These are phyloP conservation scores for Colletotrichum neosansevieriae DNA, from an alignment of 2,329 filamentous ascomycete genomes.

Conservation along the genomic window DNA sequence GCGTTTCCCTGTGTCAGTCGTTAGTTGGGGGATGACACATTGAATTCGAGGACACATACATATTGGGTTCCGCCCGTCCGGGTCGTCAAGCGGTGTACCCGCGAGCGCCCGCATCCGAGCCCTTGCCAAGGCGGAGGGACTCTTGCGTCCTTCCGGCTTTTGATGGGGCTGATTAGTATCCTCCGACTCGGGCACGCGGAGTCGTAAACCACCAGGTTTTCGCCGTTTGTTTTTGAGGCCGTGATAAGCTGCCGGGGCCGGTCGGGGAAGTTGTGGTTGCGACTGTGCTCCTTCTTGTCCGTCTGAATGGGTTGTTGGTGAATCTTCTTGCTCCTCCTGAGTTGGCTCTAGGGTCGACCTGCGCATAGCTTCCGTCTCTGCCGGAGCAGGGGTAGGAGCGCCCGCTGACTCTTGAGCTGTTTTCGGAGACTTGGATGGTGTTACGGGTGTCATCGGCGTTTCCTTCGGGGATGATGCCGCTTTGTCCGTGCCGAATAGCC, in stretches of 20 bases:
- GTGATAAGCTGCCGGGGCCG: constrained; percentile 10
- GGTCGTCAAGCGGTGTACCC: constrained; percentile 57
- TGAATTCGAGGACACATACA: constrained; percentile 49
- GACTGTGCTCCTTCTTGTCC: not conserved
- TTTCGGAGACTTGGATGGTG: constrained; percentile 30
- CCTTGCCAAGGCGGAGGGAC: constrained; percentile 58
- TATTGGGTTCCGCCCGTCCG: constrained; percentile 53
- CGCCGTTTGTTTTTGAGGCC: constrained; percentile 27
- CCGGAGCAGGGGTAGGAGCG: constrained; percentile 7
- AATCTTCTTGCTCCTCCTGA: constrained; percentile 39
- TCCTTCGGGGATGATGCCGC: constrained; percentile 25
- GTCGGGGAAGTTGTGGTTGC: constrained; percentile 16
- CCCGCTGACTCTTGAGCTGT: constrained; percentile 9
- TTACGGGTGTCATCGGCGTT: constrained; percentile 36
- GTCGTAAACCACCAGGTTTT: constrained; percentile 29
- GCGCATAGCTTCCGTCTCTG: constrained; percentile 21
- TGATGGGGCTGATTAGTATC: constrained; percentile 16
- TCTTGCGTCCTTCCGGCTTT: constrained; percentile 49
- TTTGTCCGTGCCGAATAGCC: constrained; percentile 47
- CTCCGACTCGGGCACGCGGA: constrained; percentile 24
- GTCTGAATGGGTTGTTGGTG: constrained; percentile 20
- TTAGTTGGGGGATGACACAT: not conserved
- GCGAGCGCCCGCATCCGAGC: constrained; percentile 59
- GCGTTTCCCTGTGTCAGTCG: constrained; percentile 53
- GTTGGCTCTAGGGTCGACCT: constrained; percentile 34